Percentiles rank a stretch among this genome's conserved stretches.
These are phyloP conservation scores for Alternaria atra DNA, from an alignment of 2,329 filamentous ascomycete species.

Conservation along the genomic window DNA sequence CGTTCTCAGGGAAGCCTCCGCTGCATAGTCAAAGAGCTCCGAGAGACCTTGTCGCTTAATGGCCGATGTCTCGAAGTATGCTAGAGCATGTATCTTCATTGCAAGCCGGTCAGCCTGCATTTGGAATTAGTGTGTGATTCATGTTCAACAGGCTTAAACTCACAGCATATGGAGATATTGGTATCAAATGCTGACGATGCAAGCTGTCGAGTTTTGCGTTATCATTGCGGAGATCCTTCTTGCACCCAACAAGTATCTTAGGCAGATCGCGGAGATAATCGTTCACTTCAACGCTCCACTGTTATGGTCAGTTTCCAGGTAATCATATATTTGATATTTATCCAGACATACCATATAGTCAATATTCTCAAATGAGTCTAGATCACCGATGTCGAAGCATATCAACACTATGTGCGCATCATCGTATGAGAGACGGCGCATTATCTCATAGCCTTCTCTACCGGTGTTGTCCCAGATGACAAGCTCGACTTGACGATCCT, in stretches of 20 bases:
- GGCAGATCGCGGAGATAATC: constrained; percentile 15
- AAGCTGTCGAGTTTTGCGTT: not conserved
- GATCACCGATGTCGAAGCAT: constrained; percentile 25
- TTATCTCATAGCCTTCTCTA: not conserved
- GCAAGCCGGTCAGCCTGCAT: constrained; percentile 23
- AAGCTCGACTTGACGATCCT: constrained; percentile 13
- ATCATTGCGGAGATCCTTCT: constrained; percentile 18
- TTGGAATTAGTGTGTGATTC: not conserved
- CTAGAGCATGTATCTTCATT: constrained; percentile 20
- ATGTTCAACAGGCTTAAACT: not conserved
- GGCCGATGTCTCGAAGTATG: constrained; percentile 30
- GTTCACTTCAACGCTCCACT: constrained; percentile 26
- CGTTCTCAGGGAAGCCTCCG: constrained; percentile 1
- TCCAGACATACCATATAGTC: constrained; percentile 15
- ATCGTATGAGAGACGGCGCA: constrained; percentile 10
- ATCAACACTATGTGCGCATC: constrained; percentile 20
- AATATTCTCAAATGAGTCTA: constrained; percentile 19
- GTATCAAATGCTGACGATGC: not conserved
- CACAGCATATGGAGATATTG: not conserved
- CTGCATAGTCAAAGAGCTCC: constrained; percentile 23
- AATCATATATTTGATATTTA: not conserved
- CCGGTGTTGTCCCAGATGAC: constrained; percentile 15
- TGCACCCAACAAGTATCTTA: constrained; percentile 29
- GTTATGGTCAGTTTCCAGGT: not conserved
- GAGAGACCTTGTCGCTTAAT: constrained; percentile 16